These are phyloP conservation scores for Paraphoma sp. DNA, from an alignment of 2,329 filamentous ascomycete species.

Conservation along the genomic window DNA sequence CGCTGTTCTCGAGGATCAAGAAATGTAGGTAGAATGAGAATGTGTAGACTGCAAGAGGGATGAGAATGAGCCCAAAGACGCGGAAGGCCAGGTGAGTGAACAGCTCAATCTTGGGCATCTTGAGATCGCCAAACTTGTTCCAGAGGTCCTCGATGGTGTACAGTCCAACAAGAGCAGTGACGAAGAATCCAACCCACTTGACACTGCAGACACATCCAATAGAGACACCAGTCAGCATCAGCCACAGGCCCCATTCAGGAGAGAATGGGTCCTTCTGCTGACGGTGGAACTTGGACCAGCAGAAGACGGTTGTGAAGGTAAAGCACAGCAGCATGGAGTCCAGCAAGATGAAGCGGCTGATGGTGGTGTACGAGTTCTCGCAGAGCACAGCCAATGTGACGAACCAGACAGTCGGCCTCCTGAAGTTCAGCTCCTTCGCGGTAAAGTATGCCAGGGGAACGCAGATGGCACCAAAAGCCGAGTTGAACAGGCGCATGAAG, in stretches of 20 bases:
- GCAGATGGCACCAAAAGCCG: slow-evolving; percentile 89
- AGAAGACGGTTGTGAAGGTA: slow-evolving; percentile 96
- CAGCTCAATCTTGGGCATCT: slow-evolving; percentile 81
- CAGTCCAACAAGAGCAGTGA: slow-evolving; percentile 90
- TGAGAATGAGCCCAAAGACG: slow-evolving; percentile 83
- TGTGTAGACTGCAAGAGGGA: slow-evolving; percentile 91
- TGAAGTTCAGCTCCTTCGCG: slow-evolving; percentile 86
- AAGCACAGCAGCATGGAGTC: slow-evolving; percentile 99
- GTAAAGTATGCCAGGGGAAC: slow-evolving; percentile 96
- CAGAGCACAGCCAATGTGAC: slow-evolving; percentile 96
- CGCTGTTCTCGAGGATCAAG: slow-evolving; percentile 88
- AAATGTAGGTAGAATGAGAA: slow-evolving; percentile 97
- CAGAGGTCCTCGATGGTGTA: slow-evolving; percentile 97
- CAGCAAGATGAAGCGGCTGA: slow-evolving; percentile 96
- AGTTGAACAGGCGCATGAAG: slow-evolving; percentile 98
- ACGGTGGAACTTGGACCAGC: slow-evolving; percentile 96
- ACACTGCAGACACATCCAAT: slow-evolving; percentile 99
- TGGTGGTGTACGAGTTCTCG: slow-evolving; percentile 99
- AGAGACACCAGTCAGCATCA: slow-evolving; percentile 90
- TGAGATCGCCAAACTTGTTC: slow-evolving; percentile 95
- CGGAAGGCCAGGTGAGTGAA: slow-evolving; percentile 80
- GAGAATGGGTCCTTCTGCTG: slow-evolving; percentile 86
- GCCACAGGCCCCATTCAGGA: slow-evolving; percentile 91
- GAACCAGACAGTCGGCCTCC: slow-evolving; percentile 88
- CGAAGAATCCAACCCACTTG: slow-evolving; percentile 97